phyloP scores from a whole-genome alignment of 106 monocot genomes.

The Hemerocallis citrina region DNA sequence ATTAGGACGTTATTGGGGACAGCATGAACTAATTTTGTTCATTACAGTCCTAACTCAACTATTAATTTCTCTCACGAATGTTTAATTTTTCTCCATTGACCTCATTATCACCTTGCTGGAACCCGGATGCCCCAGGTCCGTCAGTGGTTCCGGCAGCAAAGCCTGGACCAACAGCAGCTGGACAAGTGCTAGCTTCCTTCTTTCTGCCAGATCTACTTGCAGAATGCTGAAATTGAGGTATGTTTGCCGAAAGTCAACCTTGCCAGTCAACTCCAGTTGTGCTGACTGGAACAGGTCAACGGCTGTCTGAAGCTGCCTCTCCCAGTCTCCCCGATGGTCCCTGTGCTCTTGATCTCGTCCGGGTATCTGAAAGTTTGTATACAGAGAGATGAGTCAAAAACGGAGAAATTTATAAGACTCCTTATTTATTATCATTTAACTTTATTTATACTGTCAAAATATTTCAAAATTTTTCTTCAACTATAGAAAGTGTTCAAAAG shows the following conservation, averaged over 20 bases:
- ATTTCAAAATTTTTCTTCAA: too few species aligned
- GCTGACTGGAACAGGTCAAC: constrained; percentile 19
- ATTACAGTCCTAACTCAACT: too few species aligned
- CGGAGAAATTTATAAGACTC: too few species aligned
- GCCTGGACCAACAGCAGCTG: constrained; percentile 21
- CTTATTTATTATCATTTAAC: too few species aligned
- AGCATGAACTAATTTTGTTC: too few species aligned
- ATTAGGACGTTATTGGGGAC: too few species aligned
- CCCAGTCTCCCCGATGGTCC: constrained; percentile 30
- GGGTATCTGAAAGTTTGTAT: too few species aligned
- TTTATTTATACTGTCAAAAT: too few species aligned
- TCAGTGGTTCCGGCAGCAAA: constrained; percentile 34
- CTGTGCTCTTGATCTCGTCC: constrained; percentile 30
- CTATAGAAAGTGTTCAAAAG: too few species aligned
- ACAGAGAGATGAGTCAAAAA: too few species aligned
- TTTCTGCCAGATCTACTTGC: constrained; percentile 3
- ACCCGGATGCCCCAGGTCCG: constrained; percentile 26
- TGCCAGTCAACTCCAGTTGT: constrained; percentile 20
- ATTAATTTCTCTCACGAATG: too few species aligned
- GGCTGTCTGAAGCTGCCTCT: constrained; percentile 21
- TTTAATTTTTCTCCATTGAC: constrained; percentile 3
- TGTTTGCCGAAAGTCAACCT: constrained; percentile 20
- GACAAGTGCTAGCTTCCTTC: constrained; percentile 12
- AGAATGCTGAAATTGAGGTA: constrained; percentile 18
- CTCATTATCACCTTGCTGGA: constrained; percentile 28